These are phyloP conservation scores for Aureoboletus auriporus DNA, from an alignment of 768 basidiomycete species.

Conservation along the genomic window DNA sequence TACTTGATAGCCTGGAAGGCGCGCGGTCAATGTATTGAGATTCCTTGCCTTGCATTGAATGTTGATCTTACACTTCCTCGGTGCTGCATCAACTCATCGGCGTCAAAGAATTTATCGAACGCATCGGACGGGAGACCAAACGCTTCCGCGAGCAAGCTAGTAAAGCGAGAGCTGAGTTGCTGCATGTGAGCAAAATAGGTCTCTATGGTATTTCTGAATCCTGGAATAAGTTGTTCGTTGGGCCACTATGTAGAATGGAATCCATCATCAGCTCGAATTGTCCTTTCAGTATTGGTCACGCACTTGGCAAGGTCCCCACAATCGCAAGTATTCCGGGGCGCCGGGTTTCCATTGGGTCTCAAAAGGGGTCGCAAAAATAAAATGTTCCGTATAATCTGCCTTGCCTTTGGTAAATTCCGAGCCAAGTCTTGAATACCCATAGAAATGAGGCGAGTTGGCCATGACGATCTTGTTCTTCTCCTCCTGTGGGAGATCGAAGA, in stretches of 20 bases:
- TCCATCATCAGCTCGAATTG: background rate
- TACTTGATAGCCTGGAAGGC: conserved; percentile 62
- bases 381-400: conserved; percentile 74
- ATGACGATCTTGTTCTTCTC: conserved; percentile 65
- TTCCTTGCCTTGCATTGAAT: background rate
- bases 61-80: conserved; percentile 48
- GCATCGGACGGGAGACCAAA: conserved; percentile 61
- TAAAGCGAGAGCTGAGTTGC: conserved; percentile 56
- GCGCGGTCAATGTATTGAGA: background rate
- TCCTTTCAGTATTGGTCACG: conserved; percentile 6
- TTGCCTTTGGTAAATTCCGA: conserved; percentile 71
- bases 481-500: conserved; percentile 67
- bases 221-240: conserved; percentile 62
- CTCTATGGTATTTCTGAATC: conserved; percentile 56
- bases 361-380: conserved; percentile 72
- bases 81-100: conserved; percentile 62
- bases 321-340: conserved; percentile 60
- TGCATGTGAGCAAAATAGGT: conserved; percentile 60
- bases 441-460: conserved; percentile 72
- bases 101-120: conserved; percentile 59
- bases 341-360: conserved; percentile 56
- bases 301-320: conserved; percentile 79
- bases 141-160: conserved; percentile 61
- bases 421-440: conserved; percentile 73
- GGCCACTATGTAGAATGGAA: conserved; percentile 58